Base-by-base conservation (phyloP, 2,329 filamentous ascomycete species). In the Gaeumannomyces tritici region DNA sequence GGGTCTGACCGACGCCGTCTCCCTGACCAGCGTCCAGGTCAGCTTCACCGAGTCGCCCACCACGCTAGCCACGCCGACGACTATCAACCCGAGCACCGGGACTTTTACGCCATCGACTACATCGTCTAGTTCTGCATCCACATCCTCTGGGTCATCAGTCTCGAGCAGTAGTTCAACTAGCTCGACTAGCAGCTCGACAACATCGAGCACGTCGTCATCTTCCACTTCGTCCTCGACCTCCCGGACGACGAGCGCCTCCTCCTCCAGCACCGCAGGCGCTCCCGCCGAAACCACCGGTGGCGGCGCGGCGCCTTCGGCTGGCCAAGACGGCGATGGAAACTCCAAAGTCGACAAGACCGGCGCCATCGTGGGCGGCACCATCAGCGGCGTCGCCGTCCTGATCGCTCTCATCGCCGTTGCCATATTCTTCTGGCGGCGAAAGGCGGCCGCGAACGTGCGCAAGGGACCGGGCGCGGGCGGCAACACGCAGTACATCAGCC, bases 291-390 rank as follows among this genome's bases (percentile, higher is more conserved):
- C 66, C 26, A 64, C 63, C 24, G 35, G 27, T 13, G 28, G 12
- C n/a, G 24, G 31, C 24, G 55, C 60, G 9, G 60, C 55, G 15
- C 28, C 60, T 7, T 55, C 55, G 12, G 69, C 57, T 47, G 33
- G 57, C 61, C 2, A 5, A 7, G 21, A 21, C 21, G 42, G n/a
- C n/a, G 24, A n/a, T 24, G 42, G 42, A 5, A n/a, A 59, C n/a
- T 55, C 60, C 28, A 57, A 59, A 24, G 62, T 63, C 24, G 68
- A 74, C 55, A 73, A 72, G n/a, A 77, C 76, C 0, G 80, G 79
- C 1, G 79, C 79, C 54, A 83, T 85, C 42, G 76, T 85, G 3
- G 83, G 83, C 29, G 83, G 80, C 15, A 77, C 76, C 21, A 75
- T 86, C 55, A 78, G 80, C n/a, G 81, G 80, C 21, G 72, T 82